Evolutionary conservation across 164 flowering plant genomes (phyloP).

Genomic region (Kalanchoe fedtschenkoi): DNA sequence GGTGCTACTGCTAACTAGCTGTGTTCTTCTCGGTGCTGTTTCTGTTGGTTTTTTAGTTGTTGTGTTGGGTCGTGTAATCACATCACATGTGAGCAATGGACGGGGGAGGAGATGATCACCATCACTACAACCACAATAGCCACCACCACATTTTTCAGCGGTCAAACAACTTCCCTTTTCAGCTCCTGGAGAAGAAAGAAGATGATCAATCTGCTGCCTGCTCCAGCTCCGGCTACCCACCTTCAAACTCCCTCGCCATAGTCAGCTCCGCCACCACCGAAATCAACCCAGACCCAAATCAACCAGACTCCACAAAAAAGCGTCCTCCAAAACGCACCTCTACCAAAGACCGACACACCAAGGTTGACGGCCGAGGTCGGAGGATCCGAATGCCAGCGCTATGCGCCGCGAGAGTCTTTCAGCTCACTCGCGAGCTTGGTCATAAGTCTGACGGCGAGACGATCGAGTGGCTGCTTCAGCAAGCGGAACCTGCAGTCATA

Average conservation of each 20-base stretch:
- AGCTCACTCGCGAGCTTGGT: not conserved
- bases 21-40: not conserved
- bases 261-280: not conserved
- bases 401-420: not conserved
- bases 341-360: not conserved
- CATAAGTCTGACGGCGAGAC: not conserved
- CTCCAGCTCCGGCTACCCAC: slow-evolving; percentile 24
- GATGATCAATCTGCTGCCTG: slow-evolving; percentile 11
- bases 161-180: slow-evolving; percentile 51
- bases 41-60: too few species aligned
- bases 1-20: not conserved
- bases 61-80: too few species aligned
- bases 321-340: not conserved
- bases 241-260: slow-evolving; percentile 14
- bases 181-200: slow-evolving; percentile 47
- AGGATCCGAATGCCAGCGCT: slow-evolving; percentile 1
- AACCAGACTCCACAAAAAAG: not conserved
- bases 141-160: slow-evolving; percentile 23
- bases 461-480: not conserved
- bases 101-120: slow-evolving; percentile 14
- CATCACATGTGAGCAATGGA: slow-evolving; percentile 34
- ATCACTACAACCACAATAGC: not conserved
- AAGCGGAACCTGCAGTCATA: not conserved
- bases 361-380: not conserved
- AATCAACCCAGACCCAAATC: not conserved